Conservation (phyloP, 1,139 yeast species). For the Nakaseomyces delphensis region DNA sequence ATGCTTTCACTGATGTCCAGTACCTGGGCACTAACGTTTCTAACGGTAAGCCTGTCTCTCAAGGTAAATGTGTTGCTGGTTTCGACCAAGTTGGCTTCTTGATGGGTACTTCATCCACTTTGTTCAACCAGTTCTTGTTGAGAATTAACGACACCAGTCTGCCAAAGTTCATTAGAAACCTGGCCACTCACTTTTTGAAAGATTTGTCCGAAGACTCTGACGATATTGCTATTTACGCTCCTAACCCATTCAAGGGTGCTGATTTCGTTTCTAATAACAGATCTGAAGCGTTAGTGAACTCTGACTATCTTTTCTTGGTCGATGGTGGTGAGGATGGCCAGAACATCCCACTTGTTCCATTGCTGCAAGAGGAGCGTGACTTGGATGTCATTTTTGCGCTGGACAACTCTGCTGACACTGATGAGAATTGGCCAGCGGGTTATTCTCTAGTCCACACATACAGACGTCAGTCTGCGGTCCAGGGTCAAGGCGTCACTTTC, state of each 20-base stretch:
- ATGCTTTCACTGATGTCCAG: constrained; percentile 54
- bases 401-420: constrained; percentile 74
- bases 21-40: constrained; percentile 59
- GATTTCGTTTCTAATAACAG: constrained; percentile 35
- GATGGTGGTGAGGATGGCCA: constrained; percentile 85
- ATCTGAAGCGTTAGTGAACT: constrained; percentile 29
- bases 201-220: constrained; percentile 41
- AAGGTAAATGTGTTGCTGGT: constrained; percentile 46
- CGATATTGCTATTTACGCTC: constrained; percentile 61
- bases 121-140: constrained; percentile 62
- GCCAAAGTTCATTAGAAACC: constrained; percentile 1
- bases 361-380: constrained; percentile 56
- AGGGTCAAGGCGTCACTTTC: constrained; percentile 58
- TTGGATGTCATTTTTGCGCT: constrained; percentile 75
- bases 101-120: constrained; percentile 66
- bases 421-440: constrained; percentile 65
- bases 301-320: constrained; percentile 47
- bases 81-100: constrained; percentile 69
- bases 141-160: constrained; percentile 43
- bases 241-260: constrained; percentile 51
- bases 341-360: constrained; percentile 69
- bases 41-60: constrained; percentile 41
- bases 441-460: constrained; percentile 54
- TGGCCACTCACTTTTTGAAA: constrained; percentile 32
- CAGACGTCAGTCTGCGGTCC: constrained; percentile 53